Evolutionary conservation across 306 rosid genomes (phyloP).

Genomic region (Rosa multiflora): DNA sequence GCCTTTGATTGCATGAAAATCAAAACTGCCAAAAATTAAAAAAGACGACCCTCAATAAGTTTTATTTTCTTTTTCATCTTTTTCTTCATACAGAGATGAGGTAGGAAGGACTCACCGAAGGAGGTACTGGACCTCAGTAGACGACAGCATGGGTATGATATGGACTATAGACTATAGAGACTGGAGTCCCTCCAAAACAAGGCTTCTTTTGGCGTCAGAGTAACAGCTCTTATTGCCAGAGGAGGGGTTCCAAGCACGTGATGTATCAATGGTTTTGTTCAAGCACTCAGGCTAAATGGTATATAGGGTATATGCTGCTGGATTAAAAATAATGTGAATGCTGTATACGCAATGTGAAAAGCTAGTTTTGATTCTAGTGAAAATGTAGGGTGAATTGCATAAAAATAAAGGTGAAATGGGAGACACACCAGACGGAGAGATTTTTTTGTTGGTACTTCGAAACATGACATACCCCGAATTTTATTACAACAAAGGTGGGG

Average conservation of each 20-base stretch:
- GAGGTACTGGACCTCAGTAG: not conserved
- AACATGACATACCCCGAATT: no score
- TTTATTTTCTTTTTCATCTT: not conserved
- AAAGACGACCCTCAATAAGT: not conserved
- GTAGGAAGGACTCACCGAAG: not conserved
- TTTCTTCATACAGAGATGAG: not conserved
- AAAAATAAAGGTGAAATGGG: no score
- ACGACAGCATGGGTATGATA: not conserved
- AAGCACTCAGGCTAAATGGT: not conserved
- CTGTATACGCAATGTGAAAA: not conserved
- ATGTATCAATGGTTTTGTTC: not conserved
- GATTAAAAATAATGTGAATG: not conserved
- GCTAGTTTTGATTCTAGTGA: not conserved
- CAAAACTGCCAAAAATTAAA: not conserved
- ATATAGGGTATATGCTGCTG: not conserved
- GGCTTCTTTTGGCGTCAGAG: not conserved
- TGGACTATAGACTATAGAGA: not conserved
- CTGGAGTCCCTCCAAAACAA: not conserved
- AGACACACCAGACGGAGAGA: no score
- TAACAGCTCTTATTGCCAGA: conserved; percentile 8
- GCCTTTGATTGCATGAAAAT: not conserved
- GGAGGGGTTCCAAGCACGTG: conserved; percentile 10
- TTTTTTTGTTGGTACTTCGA: no score
- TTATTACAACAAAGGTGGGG: no score
- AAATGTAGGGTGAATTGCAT: not conserved